Evolutionary conservation across 495 filamentous ascomycete species (phyloP).

Genomic region (Immersiella caudata): DNA sequence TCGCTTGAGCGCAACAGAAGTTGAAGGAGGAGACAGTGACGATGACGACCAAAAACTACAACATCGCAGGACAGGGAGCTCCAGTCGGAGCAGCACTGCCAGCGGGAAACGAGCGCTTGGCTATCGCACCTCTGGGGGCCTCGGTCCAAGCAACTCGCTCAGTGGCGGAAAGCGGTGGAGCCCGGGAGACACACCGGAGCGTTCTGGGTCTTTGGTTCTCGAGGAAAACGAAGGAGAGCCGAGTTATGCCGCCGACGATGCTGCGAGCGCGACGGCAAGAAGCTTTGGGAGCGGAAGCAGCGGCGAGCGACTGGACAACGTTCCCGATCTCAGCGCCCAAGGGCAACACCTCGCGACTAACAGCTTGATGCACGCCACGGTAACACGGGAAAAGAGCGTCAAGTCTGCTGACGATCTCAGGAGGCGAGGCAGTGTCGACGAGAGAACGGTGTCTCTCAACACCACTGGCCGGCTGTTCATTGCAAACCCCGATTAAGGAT

Average conservation of each 20-base stretch:
- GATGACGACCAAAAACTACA: constrained; percentile 69
- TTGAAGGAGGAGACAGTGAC: constrained; percentile 79
- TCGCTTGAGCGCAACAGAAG: constrained; percentile 89
- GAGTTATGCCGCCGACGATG: constrained; percentile 34
- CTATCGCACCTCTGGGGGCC: constrained; percentile 54
- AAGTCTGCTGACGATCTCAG: constrained; percentile 75
- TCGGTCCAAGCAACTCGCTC: constrained; percentile 36
- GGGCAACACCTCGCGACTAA: constrained; percentile 53
- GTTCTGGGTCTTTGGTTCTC: constrained; percentile 48
- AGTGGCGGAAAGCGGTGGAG: constrained; percentile 60
- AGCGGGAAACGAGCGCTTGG: constrained; percentile 64
- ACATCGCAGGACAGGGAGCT: constrained; percentile 74
- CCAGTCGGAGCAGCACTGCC: constrained; percentile 74
- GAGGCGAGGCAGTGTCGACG: constrained; percentile 91
- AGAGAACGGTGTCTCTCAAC: constrained; percentile 78
- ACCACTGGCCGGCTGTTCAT: constrained; percentile 81
- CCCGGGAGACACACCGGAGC: constrained; percentile 67
- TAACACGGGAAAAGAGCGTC: constrained; percentile 64
- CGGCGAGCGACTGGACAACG: constrained; percentile 53
- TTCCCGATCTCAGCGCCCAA: constrained; percentile 46
- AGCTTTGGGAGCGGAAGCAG: constrained; percentile 60
- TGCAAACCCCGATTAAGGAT: constrained; percentile 81
- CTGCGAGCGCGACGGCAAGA: constrained; percentile 45
- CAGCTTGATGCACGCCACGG: constrained; percentile 53
- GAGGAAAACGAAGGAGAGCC: constrained; percentile 39